Base-by-base conservation (phyloP, 371 early-diverging fungal genomes). In the Lichtheimia hyalospora region DNA sequence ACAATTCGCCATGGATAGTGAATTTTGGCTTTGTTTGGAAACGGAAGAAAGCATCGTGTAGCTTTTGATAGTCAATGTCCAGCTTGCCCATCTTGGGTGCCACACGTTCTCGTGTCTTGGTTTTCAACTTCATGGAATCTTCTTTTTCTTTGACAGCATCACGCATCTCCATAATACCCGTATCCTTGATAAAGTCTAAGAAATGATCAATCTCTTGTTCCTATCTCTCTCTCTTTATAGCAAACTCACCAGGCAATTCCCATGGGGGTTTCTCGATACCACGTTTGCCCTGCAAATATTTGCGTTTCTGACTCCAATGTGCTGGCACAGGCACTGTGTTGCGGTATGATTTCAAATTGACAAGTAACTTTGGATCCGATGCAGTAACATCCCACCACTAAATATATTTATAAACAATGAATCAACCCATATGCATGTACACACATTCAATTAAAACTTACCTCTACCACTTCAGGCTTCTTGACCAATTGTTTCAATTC, bases 31-130 rank as follows among this genome's bases (percentile, higher is more conserved):
- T 92, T 15, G 94, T 90, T 68, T 98, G 98, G 81, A 91, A 93
- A 54, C 93, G 79, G 83, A 98, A 97, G 73, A 99, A 98, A 2
- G 97, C 97, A 70, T 97, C 97, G 65, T 98, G 96, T 43, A 98
- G 77, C 60, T 94, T 93, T 71, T 94, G 95, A 71, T 98, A 98
- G 70, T 98, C 97, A 57, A 98, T 89, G 48, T 92, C 96, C 23
- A 97, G 77, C 74, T 92, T 94, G 54, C 96, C 96, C 94, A 97
- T 95, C 73, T 95, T 96, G 28, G 98, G 97, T 59, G 92, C 92
- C 24, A 91, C 81, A 27, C 94, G 83, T 61, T 95, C 95, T 42
- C 96, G 83, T 16, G 91, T 91, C 70, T 95, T 96, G n/a, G 85
- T 70, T 70, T 94, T 93, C 24, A 93, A 74, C 34, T 81, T 87